Percentiles rank a stretch among this genome's conserved stretches.
These are phyloP conservation scores for Rhynchospora breviuscula DNA, from an alignment of 176 grass and related monocot genomes.

Conservation along the genomic window DNA sequence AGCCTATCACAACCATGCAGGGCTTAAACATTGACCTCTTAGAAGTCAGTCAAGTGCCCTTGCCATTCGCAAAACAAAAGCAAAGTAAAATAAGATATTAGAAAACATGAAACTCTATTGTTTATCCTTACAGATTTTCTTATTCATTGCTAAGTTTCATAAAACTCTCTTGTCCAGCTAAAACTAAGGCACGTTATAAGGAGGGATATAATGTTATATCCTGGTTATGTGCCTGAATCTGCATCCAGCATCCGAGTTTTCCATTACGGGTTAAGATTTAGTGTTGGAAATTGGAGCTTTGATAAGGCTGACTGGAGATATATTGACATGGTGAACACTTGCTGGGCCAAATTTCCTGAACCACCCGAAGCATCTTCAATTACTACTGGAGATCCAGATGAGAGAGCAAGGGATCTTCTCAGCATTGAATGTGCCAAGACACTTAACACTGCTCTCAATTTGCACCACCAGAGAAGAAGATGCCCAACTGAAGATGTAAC, in stretches of 20 bases:
- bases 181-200: slow-evolving; percentile 76
- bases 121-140: neutral
- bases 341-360: slow-evolving; percentile 85
- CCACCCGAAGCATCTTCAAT: slow-evolving; percentile 72
- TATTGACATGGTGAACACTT: slow-evolving; percentile 68
- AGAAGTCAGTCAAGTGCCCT: too few species aligned
- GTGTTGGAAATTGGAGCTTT: slow-evolving; percentile 88
- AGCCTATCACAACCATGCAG: too few species aligned
- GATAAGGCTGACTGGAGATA: slow-evolving; percentile 95
- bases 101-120: neutral
- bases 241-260: slow-evolving; percentile 70
- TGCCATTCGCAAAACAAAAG: neutral
- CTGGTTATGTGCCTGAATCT: slow-evolving; percentile 73
- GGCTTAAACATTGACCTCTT: too few species aligned
- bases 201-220: slow-evolving; percentile 88
- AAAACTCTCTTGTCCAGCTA: slow-evolving; percentile 45
- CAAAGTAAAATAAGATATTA: neutral
- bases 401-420: slow-evolving; percentile 69
- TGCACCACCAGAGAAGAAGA: slow-evolving; percentile 61
- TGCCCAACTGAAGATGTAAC: slow-evolving; percentile 37
- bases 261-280: slow-evolving; percentile 92
- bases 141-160: neutral
- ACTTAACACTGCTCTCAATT: slow-evolving; percentile 76
- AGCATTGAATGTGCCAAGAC: slow-evolving; percentile 82
- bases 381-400: slow-evolving; percentile 30